A percentile compares a stretch with the other conserved stretches of the same genome.
Evolutionary conservation across 805 yeast species (phyloP).

Genomic region (Scheffersomyces stipitis): DNA sequence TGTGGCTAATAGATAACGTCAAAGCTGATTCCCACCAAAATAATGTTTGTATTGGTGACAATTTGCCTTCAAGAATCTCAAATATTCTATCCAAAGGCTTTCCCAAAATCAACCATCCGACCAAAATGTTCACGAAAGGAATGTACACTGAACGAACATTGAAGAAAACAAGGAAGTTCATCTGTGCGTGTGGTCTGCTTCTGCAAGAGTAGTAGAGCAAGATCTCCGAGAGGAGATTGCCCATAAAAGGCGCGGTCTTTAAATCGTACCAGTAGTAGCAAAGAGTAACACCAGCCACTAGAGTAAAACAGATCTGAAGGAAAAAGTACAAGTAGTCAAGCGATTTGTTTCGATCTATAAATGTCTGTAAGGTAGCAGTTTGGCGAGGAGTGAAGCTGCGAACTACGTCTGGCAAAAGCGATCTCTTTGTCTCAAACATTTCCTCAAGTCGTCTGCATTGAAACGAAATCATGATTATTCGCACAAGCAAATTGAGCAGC

Average conservation of each 20-base stretch:
- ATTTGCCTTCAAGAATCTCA: conserved; percentile 3
- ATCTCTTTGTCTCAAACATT: conserved; percentile 13
- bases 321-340: conserved; percentile 33
- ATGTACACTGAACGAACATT: conserved; percentile 43
- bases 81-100: conserved; percentile 4
- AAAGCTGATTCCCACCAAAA: conserved; percentile 10
- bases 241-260: conserved; percentile 25
- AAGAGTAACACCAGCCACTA: conserved; percentile 18
- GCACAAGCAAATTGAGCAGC: conserved; percentile 19
- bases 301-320: conserved; percentile 21
- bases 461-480: conserved; percentile 16
- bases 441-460: conserved; percentile 26
- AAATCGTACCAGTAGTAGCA: conserved; percentile 15
- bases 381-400: conserved; percentile 7
- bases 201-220: conserved; percentile 50
- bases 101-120: conserved; percentile 5
- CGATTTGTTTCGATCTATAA: conserved; percentile 18
- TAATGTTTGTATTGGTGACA: neutral
- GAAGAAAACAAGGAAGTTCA: conserved; percentile 42
- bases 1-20: conserved; percentile 21
- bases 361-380: conserved; percentile 9
- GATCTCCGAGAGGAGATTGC: conserved; percentile 35
- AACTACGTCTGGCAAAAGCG: conserved; percentile 22
- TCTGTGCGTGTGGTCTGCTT: conserved; percentile 39
- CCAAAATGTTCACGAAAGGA: conserved; percentile 23